Percentiles rank a stretch among this genome's conserved stretches.
Conservation (phyloP, 345 rosid species). For the Microthlaspi erraticum region DNA sequence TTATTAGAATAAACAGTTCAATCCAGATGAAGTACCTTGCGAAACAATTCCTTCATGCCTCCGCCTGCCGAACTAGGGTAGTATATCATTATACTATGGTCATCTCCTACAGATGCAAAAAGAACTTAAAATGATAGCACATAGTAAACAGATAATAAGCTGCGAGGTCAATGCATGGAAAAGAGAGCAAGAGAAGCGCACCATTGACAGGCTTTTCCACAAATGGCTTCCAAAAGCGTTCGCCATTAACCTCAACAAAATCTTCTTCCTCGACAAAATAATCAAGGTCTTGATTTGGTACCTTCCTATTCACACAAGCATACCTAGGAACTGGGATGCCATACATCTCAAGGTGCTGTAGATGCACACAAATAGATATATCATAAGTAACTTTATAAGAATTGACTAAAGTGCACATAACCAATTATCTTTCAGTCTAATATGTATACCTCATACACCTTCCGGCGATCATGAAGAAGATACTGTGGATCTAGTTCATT, state of each 20-base stretch:
- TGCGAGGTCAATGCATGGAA: background rate
- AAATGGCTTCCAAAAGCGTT: slow-evolving; percentile 98
- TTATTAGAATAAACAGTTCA: slow-evolving; percentile 8
- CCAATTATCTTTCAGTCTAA: slow-evolving; percentile 30
- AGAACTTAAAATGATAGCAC: slow-evolving; percentile 7
- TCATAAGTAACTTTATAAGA: background rate
- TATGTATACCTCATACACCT: slow-evolving; percentile 88
- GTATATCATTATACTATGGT: slow-evolving; percentile 98
- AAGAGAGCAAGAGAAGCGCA: slow-evolving; percentile 44
- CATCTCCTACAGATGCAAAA: slow-evolving; percentile 67
- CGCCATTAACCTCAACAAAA: slow-evolving; percentile 93
- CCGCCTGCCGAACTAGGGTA: slow-evolving; percentile 99
- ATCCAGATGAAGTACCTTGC: slow-evolving; percentile 69
- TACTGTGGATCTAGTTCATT: slow-evolving; percentile 93
- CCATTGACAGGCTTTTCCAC: slow-evolving; percentile 99
- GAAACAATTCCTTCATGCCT: slow-evolving; percentile 98
- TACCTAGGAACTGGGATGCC: slow-evolving; percentile 98
- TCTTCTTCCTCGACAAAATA: slow-evolving; percentile 95
- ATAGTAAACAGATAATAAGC: slow-evolving; percentile 8
- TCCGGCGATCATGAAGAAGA: slow-evolving; percentile 98
- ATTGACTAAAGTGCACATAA: background rate
- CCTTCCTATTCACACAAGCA: slow-evolving; percentile 89
- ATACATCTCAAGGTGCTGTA: slow-evolving; percentile 79
- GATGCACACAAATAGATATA: slow-evolving; percentile 40
- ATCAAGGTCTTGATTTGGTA: slow-evolving; percentile 83